Conservation (phyloP, 2,329 filamentous ascomycete genomes). For the Colletotrichum lindemuthianum region DNA sequence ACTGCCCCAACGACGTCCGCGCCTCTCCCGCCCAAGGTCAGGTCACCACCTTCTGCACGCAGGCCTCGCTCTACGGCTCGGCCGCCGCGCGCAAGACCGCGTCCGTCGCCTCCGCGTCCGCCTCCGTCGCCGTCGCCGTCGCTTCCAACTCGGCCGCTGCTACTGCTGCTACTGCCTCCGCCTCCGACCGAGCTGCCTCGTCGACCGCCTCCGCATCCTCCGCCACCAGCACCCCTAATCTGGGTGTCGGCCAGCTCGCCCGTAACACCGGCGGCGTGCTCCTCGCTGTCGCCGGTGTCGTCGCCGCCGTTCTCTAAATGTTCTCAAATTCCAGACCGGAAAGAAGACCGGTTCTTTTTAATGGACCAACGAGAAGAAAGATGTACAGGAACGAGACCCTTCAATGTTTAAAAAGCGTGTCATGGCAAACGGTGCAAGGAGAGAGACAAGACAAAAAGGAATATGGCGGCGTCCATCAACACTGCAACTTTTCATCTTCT, state of each 20-base stretch:
- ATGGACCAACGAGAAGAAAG: not conserved
- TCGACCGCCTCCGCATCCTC: slow-evolving; percentile 35
- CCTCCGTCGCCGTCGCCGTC: slow-evolving; percentile 38
- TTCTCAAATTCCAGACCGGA: too few species aligned
- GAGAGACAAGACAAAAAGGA: not conserved
- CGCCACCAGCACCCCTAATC: slow-evolving; percentile 37
- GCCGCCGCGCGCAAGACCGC: slow-evolving; percentile 40
- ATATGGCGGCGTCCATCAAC: not conserved
- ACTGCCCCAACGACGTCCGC: slow-evolving; percentile 62
- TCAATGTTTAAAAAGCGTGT: too few species aligned
- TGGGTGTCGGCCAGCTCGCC: slow-evolving; percentile 44
- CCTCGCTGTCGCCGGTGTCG: slow-evolving; percentile 49
- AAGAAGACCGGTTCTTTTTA: too few species aligned
- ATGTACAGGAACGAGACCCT: too few species aligned
- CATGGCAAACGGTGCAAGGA: not conserved
- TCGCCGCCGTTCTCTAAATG: slow-evolving; percentile 50
- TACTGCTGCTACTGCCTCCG: slow-evolving; percentile 38
- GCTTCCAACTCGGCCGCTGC: slow-evolving; percentile 38
- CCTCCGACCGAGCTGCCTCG: slow-evolving; percentile 34
- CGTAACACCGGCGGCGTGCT: slow-evolving; percentile 48
- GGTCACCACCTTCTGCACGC: slow-evolving; percentile 56
- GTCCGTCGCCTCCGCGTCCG: slow-evolving; percentile 39
- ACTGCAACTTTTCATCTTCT: not conserved
- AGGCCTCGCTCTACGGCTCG: slow-evolving; percentile 56
- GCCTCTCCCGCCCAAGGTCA: slow-evolving; percentile 47